Base-by-base conservation (phyloP, 306 rosid genomes). In the Pyrus bretschneideri region DNA sequence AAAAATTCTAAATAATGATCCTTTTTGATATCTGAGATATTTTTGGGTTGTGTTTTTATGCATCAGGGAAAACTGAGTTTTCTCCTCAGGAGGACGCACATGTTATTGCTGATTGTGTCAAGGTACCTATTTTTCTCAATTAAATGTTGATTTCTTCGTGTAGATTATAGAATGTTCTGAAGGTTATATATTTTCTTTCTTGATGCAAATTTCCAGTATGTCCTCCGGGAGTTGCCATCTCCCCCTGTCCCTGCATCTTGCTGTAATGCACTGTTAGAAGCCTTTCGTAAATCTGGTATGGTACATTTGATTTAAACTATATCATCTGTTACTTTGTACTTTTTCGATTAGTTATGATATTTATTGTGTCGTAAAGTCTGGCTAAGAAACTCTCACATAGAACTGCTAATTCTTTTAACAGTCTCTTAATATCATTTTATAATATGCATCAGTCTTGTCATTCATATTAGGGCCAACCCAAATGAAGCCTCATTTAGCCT, bases 211-310 rank as follows among this genome's bases (percentile, higher is more conserved):
- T 62, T 85, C 57, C 86, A 96, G 99, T 84, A 91, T 77, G 90
- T 93, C 61, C 75, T 96, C 78, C 93, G 99, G 51, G 96, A 83
- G 85, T 87, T 96, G 89, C 98, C 98, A 33, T 96, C 99, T 72
- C 89, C 98, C 86, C 99, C 98, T 0, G 94, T 96, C 63, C 99
- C 99, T 22, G 99, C 98, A 78, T 96, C 99, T 81, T 96, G 99
- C 83, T 96, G 99, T 79, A 91, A 91, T 35, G 99, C 99, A 66
- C 89, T 96, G 29, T 85, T 93, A 76, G 96, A 91, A 77, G 89
- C 98, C 78, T 83, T 88, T 76, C 92, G 99, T 90, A 93, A 87
- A 97, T 93, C 66, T 71, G 69, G 71, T 79, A 62, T 7, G 33
- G 30, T 42, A 35, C 82, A 68, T 71, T 67, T 80, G 11, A 35